Conservation (phyloP, 768 basidiomycete species). For the Russula ochroleuca region DNA sequence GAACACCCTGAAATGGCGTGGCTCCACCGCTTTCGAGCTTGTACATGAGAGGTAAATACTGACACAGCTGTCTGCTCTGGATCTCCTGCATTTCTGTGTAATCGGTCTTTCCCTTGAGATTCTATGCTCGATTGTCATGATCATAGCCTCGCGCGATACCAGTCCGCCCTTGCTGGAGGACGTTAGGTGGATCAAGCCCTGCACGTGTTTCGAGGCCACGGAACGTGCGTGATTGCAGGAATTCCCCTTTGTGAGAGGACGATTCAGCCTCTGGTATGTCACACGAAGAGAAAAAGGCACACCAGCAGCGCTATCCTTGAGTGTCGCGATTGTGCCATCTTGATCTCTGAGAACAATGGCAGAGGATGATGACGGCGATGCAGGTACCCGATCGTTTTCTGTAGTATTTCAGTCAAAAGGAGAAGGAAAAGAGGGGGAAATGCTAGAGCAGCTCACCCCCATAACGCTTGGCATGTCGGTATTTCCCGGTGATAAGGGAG, state of each 20-base stretch:
- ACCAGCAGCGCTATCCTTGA: slow-evolving; percentile 72
- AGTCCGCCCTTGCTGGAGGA: slow-evolving; percentile 83
- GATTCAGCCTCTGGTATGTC: slow-evolving; percentile 10
- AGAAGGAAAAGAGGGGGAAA: background rate
- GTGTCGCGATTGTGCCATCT: slow-evolving; percentile 50
- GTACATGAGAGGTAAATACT: too few species aligned
- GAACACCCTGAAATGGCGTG: too few species aligned
- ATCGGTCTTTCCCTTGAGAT: background rate
- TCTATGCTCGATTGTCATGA: slow-evolving; percentile 39
- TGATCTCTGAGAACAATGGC: slow-evolving; percentile 58
- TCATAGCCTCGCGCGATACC: slow-evolving; percentile 88
- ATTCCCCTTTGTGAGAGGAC: slow-evolving; percentile 47
- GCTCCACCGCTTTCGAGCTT: background rate
- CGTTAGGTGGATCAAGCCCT: slow-evolving; percentile 73
- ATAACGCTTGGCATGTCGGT: slow-evolving; percentile 43
- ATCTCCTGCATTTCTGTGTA: too few species aligned
- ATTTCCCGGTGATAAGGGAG: slow-evolving; percentile 82
- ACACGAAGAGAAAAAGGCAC: slow-evolving; percentile 27
- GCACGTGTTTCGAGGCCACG: slow-evolving; percentile 74
- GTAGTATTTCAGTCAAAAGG: slow-evolving; percentile 28
- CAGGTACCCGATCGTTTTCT: slow-evolving; percentile 22
- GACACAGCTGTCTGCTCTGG: background rate
- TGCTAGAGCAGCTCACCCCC: background rate
- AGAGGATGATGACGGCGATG: slow-evolving; percentile 32
- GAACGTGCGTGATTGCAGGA: slow-evolving; percentile 70